phyloP scores from a whole-genome alignment of 768 basidiomycete species.

The Suillus ampliporus region DNA sequence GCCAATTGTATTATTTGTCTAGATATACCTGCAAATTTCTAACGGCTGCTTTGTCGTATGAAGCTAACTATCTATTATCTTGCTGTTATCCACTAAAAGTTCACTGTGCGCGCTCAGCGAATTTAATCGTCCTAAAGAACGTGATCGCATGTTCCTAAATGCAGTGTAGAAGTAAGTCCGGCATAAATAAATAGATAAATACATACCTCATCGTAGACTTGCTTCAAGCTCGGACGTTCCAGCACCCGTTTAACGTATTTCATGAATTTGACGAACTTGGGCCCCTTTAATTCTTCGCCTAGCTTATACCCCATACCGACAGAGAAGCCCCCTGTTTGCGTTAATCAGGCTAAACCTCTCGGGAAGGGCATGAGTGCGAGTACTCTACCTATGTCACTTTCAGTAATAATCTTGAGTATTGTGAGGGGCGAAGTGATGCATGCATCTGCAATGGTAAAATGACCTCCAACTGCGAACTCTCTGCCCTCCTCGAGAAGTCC shows the following conservation, averaged over 20 bases:
- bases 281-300: slow-evolving; percentile 44
- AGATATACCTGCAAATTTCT: background rate
- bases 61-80: background rate
- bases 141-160: background rate
- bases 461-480: slow-evolving; percentile 40
- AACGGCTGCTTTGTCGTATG: background rate
- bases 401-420: slow-evolving; percentile 45
- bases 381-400: slow-evolving; percentile 44
- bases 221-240: slow-evolving; percentile 17
- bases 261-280: slow-evolving; percentile 53
- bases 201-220: background rate
- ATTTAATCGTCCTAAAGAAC: background rate
- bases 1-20: background rate
- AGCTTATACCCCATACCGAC: slow-evolving; percentile 52
- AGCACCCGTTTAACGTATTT: slow-evolving; percentile 54
- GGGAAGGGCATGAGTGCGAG: background rate
- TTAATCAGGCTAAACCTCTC: background rate
- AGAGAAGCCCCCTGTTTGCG: slow-evolving; percentile 53
- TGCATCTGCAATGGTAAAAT: slow-evolving; percentile 66
- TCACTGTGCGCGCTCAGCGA: background rate
- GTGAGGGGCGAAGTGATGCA: slow-evolving; percentile 61
- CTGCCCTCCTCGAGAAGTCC: slow-evolving; percentile 51
- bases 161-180: background rate
- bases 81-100: too few relatives aligned
- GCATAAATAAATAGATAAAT: too few relatives aligned